A percentile compares a stretch with the other conserved stretches of the same genome.
Conservation (phyloP, 2,329 filamentous ascomycete genomes). For the Aspergillus pseudoviridinutans region DNA sequence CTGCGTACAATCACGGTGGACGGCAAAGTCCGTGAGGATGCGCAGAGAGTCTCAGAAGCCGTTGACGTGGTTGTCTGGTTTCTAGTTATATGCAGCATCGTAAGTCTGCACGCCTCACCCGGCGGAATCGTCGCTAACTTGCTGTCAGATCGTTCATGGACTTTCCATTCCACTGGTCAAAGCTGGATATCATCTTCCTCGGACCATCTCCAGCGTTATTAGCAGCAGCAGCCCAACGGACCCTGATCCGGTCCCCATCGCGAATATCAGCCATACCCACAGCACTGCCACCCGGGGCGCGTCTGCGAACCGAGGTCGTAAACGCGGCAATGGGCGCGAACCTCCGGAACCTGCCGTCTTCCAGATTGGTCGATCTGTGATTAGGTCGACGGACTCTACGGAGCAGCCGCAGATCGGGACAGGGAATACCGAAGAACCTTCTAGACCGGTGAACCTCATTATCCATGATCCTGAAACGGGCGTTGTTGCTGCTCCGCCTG, state of each 20-base stretch:
- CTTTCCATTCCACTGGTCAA: conserved; percentile 69
- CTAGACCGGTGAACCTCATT: conserved; percentile 30
- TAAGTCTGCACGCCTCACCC: conserved; percentile 34
- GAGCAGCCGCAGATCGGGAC: conserved; percentile 19
- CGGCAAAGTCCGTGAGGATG: conserved; percentile 61
- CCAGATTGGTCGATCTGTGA: conserved; percentile 24
- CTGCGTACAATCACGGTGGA: conserved; percentile 57
- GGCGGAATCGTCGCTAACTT: not conserved
- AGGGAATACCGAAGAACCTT: conserved; percentile 26
- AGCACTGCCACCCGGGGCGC: conserved; percentile 29
- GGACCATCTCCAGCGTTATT: conserved; percentile 43
- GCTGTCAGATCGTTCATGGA: conserved; percentile 66
- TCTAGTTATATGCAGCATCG: conserved; percentile 74
- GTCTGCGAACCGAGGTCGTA: conserved; percentile 19
- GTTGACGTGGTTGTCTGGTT: conserved; percentile 81
- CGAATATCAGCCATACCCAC: conserved; percentile 24
- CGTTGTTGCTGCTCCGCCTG: not conserved
- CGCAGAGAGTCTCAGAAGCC: conserved; percentile 60
- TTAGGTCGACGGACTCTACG: conserved; percentile 14
- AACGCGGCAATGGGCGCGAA: conserved; percentile 16
- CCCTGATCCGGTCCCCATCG: conserved; percentile 27
- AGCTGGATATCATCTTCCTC: conserved; percentile 44
- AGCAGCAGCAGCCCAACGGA: conserved; percentile 38
- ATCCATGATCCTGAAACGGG: conserved; percentile 3
- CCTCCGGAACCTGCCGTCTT: conserved; percentile 21